Evolutionary conservation across 2,329 filamentous ascomycete species (phyloP).

Genomic region (Eurotiales sp.): DNA sequence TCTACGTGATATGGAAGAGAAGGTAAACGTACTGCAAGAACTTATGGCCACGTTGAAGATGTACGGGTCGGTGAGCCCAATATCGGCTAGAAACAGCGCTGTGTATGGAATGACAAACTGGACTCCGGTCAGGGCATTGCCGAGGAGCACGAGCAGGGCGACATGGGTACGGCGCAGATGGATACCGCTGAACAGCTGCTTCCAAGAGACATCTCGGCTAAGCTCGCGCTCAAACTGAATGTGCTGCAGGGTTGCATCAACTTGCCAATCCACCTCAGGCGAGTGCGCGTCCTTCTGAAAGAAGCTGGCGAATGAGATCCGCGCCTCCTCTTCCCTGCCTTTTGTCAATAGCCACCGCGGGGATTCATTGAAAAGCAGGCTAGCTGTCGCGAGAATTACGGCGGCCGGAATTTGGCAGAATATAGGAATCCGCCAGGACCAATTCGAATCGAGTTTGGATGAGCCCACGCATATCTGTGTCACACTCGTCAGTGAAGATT

Average conservation of each 20-base stretch:
- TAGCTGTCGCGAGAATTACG: not conserved
- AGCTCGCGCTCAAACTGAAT: constrained; percentile 21
- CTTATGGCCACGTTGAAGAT: constrained; percentile 22
- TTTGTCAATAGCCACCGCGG: constrained; percentile 68
- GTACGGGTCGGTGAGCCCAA: constrained; percentile 22
- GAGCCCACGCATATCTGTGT: too few relatives aligned
- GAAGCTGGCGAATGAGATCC: constrained; percentile 21
- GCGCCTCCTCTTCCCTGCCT: constrained; percentile 66
- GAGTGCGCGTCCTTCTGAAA: constrained; percentile 21
- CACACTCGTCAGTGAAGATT: too few relatives aligned
- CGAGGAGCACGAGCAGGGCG: constrained; percentile 24
- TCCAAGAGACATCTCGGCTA: constrained; percentile 16
- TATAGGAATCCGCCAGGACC: constrained; percentile 44
- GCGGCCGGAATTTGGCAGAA: constrained; percentile 38
- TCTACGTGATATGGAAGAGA: too few relatives aligned
- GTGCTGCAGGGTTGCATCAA: constrained; percentile 24
- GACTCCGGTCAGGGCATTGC: constrained; percentile 24
- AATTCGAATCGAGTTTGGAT: too few relatives aligned
- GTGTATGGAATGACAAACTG: constrained; percentile 49
- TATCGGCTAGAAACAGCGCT: constrained; percentile 42
- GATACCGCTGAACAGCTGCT: constrained; percentile 22
- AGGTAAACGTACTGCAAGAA: too few relatives aligned
- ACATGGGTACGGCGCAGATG: constrained; percentile 22
- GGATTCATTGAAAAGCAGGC: constrained; percentile 56
- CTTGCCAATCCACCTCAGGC: constrained; percentile 20